phyloP scores from a whole-genome alignment of 2,329 filamentous ascomycete genomes.

The Sporothrix protearum region DNA sequence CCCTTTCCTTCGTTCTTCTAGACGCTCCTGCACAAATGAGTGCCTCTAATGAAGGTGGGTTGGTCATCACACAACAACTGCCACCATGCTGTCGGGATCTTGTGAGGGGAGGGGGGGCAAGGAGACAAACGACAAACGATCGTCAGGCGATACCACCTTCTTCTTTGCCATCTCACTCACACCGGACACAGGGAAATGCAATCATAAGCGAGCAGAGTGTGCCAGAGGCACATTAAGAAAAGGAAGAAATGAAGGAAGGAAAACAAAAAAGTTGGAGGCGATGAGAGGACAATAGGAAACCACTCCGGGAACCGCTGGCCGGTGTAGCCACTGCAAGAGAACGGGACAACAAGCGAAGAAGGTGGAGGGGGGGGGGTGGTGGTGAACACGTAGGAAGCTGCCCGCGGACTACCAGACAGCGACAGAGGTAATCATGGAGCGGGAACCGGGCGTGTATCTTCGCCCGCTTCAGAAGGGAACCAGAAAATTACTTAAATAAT shows the following conservation, averaged over 20 bases:
- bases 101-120: neutral
- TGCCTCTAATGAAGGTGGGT: too few species aligned
- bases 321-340: constrained; percentile 6
- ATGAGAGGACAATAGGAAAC: neutral
- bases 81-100: neutral
- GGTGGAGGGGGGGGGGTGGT: too few species aligned
- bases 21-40: neutral
- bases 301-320: neutral
- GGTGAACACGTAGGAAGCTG: neutral
- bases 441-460: neutral
- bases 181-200: neutral
- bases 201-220: neutral
- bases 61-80: neutral
- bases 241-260: too few species aligned
- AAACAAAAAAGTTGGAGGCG: neutral
- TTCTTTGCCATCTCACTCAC: neutral
- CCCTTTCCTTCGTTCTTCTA: neutral
- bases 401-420: neutral
- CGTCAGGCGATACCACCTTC: neutral
- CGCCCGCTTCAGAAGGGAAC: neutral
- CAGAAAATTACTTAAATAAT: too few species aligned
- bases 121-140: neutral
- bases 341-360: neutral
- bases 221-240: neutral
- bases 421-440: neutral